These are phyloP conservation scores for Tylopilus rubrobrunneus DNA, from an alignment of 768 basidiomycete genomes.

Conservation along the genomic window DNA sequence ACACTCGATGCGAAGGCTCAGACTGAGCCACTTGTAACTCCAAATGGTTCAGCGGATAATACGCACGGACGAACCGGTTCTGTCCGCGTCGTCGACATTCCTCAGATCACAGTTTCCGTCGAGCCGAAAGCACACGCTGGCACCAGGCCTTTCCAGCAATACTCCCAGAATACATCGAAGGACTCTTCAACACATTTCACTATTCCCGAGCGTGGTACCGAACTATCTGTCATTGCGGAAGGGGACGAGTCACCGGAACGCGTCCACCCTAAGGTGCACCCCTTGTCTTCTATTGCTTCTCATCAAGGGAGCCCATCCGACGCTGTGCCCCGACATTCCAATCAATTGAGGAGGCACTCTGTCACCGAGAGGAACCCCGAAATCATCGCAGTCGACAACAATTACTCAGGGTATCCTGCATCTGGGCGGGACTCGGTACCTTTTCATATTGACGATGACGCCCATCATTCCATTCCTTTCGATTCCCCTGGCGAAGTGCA, in stretches of 20 bases:
- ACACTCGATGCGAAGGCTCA: neutral
- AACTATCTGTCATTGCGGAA: conserved; percentile 69
- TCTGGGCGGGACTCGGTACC: conserved; percentile 15
- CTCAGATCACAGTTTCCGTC: conserved; percentile 3
- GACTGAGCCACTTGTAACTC: neutral
- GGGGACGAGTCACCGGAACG: conserved; percentile 59
- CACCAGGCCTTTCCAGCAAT: neutral
- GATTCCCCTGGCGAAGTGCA: conserved; percentile 30
- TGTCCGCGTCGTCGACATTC: conserved; percentile 4
- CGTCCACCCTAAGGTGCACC: conserved; percentile 9
- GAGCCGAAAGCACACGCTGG: conserved; percentile 3
- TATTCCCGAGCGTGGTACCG: conserved; percentile 34
- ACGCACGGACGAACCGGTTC: neutral
- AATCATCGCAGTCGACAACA: neutral
- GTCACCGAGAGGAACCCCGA: neutral
- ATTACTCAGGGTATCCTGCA: conserved; percentile 7
- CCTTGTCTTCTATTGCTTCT: conserved; percentile 1
- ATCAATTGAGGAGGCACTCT: neutral
- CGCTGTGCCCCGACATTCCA: neutral
- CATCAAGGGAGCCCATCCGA: neutral
- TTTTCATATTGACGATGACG: conserved; percentile 28
- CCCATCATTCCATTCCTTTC: conserved; percentile 38
- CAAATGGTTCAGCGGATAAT: neutral
- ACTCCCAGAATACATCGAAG: neutral
- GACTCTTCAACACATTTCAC: conserved; percentile 3